phyloP scores from a whole-genome alignment of 1,284 basidiomycete species.

The Anthracocystis panici-leucophaei region DNA sequence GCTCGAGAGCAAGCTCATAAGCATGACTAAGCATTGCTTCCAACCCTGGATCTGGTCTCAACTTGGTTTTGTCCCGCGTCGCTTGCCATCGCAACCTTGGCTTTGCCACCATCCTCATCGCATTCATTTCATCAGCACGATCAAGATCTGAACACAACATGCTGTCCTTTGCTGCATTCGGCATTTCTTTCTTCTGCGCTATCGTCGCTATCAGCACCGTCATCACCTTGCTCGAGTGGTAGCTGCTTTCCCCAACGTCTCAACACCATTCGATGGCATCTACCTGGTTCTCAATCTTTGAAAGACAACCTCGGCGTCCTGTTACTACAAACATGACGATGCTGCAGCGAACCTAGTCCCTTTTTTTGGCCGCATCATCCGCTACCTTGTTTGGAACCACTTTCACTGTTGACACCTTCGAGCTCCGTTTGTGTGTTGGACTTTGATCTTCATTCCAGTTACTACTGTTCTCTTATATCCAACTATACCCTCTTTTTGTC shows the following conservation, averaged over 20 bases:
- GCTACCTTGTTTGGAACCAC: no score
- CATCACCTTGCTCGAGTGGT: constrained; percentile 53
- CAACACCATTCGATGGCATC: not conserved
- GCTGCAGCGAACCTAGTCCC: no score
- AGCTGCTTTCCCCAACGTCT: not conserved
- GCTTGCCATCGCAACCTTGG: no score
- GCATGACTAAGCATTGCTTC: no score
- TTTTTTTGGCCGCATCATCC: no score
- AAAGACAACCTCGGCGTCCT: no score
- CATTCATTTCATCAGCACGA: not conserved
- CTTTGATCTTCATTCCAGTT: not conserved
- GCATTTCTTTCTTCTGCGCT: constrained; percentile 44
- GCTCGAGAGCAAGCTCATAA: no score
- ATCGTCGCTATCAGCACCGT: constrained; percentile 51
- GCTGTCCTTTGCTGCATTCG: constrained; percentile 41
- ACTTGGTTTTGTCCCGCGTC: no score
- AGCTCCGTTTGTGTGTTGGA: not conserved
- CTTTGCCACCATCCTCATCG: no score
- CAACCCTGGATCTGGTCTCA: no score
- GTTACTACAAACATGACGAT: no score
- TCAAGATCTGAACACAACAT: constrained; percentile 5
- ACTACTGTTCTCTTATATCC: not conserved
- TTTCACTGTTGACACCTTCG: not conserved
- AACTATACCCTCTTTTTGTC: not conserved
- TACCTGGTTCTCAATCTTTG: no score